Conservation (phyloP, 139 green algal genomes). For the Astrephomene gubernaculifera region DNA sequence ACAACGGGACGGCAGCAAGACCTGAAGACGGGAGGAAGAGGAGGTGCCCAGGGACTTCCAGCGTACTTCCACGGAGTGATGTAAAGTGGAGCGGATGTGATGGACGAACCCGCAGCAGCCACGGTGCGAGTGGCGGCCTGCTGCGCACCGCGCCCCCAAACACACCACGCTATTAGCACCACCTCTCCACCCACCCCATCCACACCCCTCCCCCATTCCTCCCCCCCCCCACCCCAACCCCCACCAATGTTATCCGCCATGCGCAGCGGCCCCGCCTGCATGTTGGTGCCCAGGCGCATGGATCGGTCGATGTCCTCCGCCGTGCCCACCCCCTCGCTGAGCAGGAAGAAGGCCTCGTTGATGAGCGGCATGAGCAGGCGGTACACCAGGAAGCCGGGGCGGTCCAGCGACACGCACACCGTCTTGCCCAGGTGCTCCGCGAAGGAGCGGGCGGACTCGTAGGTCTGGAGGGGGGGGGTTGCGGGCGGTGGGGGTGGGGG, state of each 20-base stretch:
- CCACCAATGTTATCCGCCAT: slow-evolving; percentile 84
- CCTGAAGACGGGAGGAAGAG: too few species aligned
- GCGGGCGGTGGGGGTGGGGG: background rate
- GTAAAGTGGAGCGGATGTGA: too few species aligned
- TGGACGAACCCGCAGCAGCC: too few species aligned
- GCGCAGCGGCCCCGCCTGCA: slow-evolving; percentile 83
- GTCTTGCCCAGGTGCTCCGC: slow-evolving; percentile 84
- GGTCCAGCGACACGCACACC: slow-evolving; percentile 73
- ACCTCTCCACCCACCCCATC: background rate
- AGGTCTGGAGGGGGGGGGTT: slow-evolving; percentile 51
- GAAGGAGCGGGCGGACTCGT: slow-evolving; percentile 68
- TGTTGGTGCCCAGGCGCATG: slow-evolving; percentile 88
- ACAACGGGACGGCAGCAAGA: too few species aligned
- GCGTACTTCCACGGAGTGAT: too few species aligned
- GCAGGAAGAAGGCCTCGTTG: slow-evolving; percentile 91
- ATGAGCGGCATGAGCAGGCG: slow-evolving; percentile 96
- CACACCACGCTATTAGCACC: background rate
- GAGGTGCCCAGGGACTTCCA: too few species aligned
- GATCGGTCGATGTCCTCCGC: slow-evolving; percentile 91
- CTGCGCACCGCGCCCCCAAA: background rate
- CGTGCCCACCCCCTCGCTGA: slow-evolving; percentile 85
- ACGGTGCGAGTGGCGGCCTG: too few species aligned
- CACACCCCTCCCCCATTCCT: background rate
- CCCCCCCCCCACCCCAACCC: background rate
- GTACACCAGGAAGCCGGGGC: slow-evolving; percentile 96